phyloP scores from a whole-genome alignment of 352 stramenopile species.

The Pythium phragmiticola region DNA sequence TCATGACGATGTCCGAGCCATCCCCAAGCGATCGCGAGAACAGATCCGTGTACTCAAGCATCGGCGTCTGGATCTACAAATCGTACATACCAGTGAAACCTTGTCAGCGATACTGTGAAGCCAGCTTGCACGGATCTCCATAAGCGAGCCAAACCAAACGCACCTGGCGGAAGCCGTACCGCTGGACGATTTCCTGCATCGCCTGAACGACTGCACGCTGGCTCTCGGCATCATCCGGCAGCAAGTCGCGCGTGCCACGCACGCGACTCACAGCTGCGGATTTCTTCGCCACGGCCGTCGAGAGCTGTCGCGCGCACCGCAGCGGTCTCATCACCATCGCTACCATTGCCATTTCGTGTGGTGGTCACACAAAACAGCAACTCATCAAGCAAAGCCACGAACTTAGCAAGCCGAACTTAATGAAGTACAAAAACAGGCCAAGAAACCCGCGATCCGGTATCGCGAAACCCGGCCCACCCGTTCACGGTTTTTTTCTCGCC shows the following conservation, averaged over 20 bases:
- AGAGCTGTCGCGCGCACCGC: slow-evolving; percentile 5
- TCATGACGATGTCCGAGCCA: slow-evolving; percentile 88
- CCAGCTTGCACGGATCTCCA: background rate
- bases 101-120: background rate
- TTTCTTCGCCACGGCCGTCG: slow-evolving; percentile 28
- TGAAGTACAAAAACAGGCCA: background rate
- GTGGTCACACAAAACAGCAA: background rate
- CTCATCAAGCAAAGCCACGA: background rate
- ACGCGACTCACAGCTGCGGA: slow-evolving; percentile 48
- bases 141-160: background rate
- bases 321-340: background rate
- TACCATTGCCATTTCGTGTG: slow-evolving; percentile 9
- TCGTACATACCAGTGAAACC: background rate
- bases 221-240: slow-evolving; percentile 58
- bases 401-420: slow-evolving; percentile 10
- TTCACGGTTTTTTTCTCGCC: background rate
- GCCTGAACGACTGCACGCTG: slow-evolving; percentile 58
- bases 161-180: slow-evolving; percentile 81
- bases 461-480: background rate
- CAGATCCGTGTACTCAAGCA: slow-evolving; percentile 87
- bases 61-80: slow-evolving; percentile 70
- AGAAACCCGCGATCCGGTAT: background rate
- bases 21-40: slow-evolving; percentile 80
- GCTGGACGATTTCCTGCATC: slow-evolving; percentile 54
- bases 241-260: slow-evolving; percentile 72